Base-by-base conservation (phyloP, 495 filamentous ascomycete genomes). In the Aspergillus taichungensis region DNA sequence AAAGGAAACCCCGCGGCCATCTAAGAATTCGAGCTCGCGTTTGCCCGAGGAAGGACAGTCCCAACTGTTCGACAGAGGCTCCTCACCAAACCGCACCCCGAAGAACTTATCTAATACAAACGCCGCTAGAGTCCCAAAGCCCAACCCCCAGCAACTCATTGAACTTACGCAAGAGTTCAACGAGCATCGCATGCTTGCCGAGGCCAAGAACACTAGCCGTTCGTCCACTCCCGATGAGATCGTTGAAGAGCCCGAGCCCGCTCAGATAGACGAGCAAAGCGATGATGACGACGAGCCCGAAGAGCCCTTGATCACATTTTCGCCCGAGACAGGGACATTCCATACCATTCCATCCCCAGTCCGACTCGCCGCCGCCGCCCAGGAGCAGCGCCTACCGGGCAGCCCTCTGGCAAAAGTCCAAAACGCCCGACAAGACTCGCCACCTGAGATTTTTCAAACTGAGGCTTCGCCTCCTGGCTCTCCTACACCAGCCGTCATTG, bases 301-400 rank as follows among this genome's bases (percentile, higher is more conserved):
- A 13, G 62, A 74, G 43, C 61, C 60, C 9, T 36, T 71, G 34
- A 57, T 75, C 12, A 66, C 64, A 1, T 75, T 75, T 43, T 75
- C 71, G 2, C 71, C 72, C 12, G 62, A 54, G 36, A 73, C 70
- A 6, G 72, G 73, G 8, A 77, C 73, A 3, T 76, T 75, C 42
- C 66, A 57, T 28, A 64, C 65, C 4, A 57, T 67, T n/a, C 67
- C 69, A 18, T 70, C 72, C 6, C 69, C 69, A 29, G 32, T 59
- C 13, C 52, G 67, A 34, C 51, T 60, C 45, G 40, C 56, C 50
- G 29, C 54, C 32, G 32, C 50, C 57, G 42, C 60, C 37, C 30
- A 43, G 24, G 43, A 46, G 42, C 51, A 46, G 60, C 30, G 40
- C 42, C 6, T 47, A 8, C 3, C 8, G 18, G 10, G 24, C 48